These are phyloP conservation scores for Penicillium crystallinum DNA, from an alignment of 495 filamentous ascomycete species.

Conservation along the genomic window DNA sequence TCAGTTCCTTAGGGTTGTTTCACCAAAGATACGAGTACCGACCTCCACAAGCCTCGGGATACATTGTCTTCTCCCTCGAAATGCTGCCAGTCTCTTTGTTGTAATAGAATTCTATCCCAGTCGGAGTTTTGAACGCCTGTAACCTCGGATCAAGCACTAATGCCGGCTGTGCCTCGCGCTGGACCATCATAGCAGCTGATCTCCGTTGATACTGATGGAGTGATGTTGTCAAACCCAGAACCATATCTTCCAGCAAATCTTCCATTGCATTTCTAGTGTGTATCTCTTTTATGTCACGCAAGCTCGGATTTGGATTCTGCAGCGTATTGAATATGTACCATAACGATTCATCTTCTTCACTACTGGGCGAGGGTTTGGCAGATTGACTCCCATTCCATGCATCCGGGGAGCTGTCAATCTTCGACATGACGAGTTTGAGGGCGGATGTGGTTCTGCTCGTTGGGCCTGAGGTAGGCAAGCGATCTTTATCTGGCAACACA, in stretches of 20 bases:
- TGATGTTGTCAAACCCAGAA: constrained; percentile 59
- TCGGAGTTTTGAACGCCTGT: constrained; percentile 49
- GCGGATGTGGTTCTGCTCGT: constrained; percentile 37
- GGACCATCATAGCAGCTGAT: constrained; percentile 80
- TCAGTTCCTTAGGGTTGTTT: no score
- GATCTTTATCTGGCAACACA: constrained; percentile 58
- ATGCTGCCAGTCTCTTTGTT: constrained; percentile 59
- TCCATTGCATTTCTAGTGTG: constrained; percentile 58
- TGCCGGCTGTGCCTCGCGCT: constrained; percentile 65
- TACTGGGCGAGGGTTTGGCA: constrained; percentile 3
- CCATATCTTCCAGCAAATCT: constrained; percentile 49
- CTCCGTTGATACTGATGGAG: constrained; percentile 77
- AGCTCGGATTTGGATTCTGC: constrained; percentile 60
- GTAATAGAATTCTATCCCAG: constrained; percentile 63
- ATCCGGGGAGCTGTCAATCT: constrained; percentile 49
- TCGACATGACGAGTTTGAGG: constrained; percentile 48
- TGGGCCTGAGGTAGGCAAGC: constrained; percentile 40
- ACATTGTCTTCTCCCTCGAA: constrained; percentile 58
- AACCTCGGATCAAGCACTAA: constrained; percentile 71
- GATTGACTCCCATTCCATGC: constrained; percentile 41
- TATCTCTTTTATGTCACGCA: constrained; percentile 46
- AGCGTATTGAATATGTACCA: constrained; percentile 86
- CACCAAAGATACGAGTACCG: neutral
- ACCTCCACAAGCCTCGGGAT: constrained; percentile 74
- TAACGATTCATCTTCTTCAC: constrained; percentile 53